A percentile compares a stretch with the other conserved stretches of the same genome.
phyloP scores from a whole-genome alignment of 2,329 filamentous ascomycete species.

The Nemania sp. region DNA sequence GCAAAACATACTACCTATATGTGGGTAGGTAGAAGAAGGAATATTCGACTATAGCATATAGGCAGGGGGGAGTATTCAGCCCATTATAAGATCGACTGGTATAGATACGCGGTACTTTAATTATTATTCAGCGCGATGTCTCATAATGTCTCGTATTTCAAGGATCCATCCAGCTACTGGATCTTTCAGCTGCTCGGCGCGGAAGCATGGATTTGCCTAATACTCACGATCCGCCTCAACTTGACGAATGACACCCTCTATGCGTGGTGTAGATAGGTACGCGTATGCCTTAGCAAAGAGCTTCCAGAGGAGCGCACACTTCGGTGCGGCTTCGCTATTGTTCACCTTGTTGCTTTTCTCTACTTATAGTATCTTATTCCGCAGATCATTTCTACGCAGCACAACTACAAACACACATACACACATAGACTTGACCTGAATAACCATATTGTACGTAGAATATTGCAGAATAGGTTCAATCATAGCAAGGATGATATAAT shows the following conservation, averaged over 20 bases:
- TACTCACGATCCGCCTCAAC: conserved; percentile 12
- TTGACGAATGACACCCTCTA: conserved; percentile 8
- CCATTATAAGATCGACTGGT: conserved; percentile 23
- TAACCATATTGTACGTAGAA: too few relatives aligned
- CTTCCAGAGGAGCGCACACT: not conserved
- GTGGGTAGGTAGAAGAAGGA: not conserved
- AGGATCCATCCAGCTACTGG: conserved; percentile 8
- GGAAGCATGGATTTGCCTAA: conserved; percentile 17
- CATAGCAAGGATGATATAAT: too few relatives aligned
- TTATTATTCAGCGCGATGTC: conserved; percentile 21
- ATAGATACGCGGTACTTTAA: conserved; percentile 13
- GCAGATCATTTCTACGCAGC: too few relatives aligned
- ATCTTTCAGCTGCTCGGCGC: conserved; percentile 16
- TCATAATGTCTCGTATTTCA: conserved; percentile 33
- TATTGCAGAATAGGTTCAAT: too few relatives aligned
- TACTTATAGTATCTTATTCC: not conserved
- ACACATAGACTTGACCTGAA: too few relatives aligned
- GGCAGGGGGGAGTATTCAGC: conserved; percentile 7
- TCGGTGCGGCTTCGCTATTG: not conserved
- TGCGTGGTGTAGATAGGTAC: too few relatives aligned
- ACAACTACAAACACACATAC: too few relatives aligned
- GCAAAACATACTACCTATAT: not conserved
- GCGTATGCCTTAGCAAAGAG: not conserved
- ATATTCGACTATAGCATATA: not conserved
- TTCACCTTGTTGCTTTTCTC: not conserved